Evolutionary conservation across 2,329 filamentous ascomycete genomes (phyloP).

Genomic region (Fusarium dimerum): DNA sequence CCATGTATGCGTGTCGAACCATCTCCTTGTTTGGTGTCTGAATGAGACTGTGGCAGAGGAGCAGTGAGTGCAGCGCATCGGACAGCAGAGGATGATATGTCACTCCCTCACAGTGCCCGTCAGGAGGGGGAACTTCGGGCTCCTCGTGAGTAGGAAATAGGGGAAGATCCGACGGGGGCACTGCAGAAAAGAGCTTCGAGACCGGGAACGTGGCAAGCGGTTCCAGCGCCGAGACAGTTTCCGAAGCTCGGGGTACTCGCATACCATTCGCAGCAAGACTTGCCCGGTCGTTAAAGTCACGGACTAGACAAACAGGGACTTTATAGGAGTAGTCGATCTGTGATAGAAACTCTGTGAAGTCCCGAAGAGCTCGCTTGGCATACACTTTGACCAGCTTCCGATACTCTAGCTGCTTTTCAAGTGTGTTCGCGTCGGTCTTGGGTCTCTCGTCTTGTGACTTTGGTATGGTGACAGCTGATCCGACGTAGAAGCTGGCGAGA

Average conservation of each 20-base stretch:
- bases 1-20: conserved; percentile 79
- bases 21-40: conserved; percentile 80
- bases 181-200: conserved; percentile 69
- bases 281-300: conserved; percentile 58
- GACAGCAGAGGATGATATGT: conserved; percentile 81
- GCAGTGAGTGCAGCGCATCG: conserved; percentile 75
- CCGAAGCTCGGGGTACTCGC: conserved; percentile 41
- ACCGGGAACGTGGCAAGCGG: conserved; percentile 46
- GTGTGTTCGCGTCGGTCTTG: conserved; percentile 6
- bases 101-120: conserved; percentile 34
- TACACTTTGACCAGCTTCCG: conserved; percentile 71
- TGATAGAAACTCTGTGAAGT: conserved; percentile 72
- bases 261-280: conserved; percentile 54
- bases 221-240: conserved; percentile 25
- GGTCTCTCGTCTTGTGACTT: background rate
- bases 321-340: conserved; percentile 79
- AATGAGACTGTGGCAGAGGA: conserved; percentile 76
- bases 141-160: conserved; percentile 55
- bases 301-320: conserved; percentile 59
- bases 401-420: conserved; percentile 24
- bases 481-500: conserved; percentile 67
- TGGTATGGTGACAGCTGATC: conserved; percentile 1
- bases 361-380: conserved; percentile 74
- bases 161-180: conserved; percentile 66
- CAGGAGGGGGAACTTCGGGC: conserved; percentile 9